Conservation (phyloP, 495 filamentous ascomycete species). For the Xylaria intraflava region DNA sequence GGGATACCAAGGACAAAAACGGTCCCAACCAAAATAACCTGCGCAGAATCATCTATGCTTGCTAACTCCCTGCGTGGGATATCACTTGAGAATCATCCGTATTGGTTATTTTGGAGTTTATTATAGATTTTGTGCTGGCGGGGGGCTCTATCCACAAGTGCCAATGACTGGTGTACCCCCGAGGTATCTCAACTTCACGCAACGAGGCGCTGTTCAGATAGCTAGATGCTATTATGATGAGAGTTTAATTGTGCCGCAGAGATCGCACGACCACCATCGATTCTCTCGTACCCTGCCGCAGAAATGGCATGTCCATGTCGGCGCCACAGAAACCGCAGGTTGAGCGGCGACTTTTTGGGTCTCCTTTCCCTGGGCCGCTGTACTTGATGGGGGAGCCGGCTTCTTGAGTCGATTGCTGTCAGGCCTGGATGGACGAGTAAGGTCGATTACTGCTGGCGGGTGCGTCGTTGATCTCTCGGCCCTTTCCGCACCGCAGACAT, state of each 20-base stretch:
- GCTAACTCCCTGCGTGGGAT: too few species aligned
- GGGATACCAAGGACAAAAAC: too few species aligned
- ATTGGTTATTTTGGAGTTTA: background rate
- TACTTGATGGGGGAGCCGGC: background rate
- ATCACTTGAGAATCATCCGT: too few species aligned
- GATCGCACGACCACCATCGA: slow-evolving; percentile 73
- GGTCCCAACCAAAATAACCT: too few species aligned
- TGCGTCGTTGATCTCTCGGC: slow-evolving; percentile 29
- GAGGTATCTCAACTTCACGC: background rate
- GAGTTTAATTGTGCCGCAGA: slow-evolving; percentile 61
- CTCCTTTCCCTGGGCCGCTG: slow-evolving; percentile 19
- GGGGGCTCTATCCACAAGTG: background rate
- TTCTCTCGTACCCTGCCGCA: slow-evolving; percentile 62
- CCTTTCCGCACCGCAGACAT: slow-evolving; percentile 66
- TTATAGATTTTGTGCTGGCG: background rate
- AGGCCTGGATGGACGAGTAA: slow-evolving; percentile 21
- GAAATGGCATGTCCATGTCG: slow-evolving; percentile 62
- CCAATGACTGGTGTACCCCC: background rate
- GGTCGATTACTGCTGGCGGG: slow-evolving; percentile 24
- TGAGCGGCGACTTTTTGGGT: slow-evolving; percentile 15
- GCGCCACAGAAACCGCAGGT: slow-evolving; percentile 32
- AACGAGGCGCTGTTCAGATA: slow-evolving; percentile 43
- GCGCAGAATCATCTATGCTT: too few species aligned
- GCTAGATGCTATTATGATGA: slow-evolving; percentile 8
- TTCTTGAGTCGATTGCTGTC: slow-evolving; percentile 3